phyloP scores from a whole-genome alignment of 2,329 filamentous ascomycete genomes.

The Tolypocladium ovalisporum region DNA sequence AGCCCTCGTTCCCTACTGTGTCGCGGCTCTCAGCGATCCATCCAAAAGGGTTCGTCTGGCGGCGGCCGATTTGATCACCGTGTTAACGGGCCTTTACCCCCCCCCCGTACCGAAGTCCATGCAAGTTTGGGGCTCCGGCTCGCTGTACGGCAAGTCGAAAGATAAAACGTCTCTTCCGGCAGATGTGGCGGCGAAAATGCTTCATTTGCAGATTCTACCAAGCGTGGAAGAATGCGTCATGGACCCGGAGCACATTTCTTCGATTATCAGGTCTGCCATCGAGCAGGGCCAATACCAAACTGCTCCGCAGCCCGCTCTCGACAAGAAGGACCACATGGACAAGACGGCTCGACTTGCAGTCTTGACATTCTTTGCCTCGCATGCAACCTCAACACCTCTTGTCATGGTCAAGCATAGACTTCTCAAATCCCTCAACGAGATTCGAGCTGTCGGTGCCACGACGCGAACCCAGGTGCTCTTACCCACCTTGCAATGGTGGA shows the following conservation, averaged over 20 bases:
- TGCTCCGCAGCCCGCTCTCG: conserved; percentile 24
- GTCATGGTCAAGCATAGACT: conserved; percentile 59
- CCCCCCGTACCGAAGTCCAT: conserved; percentile 26
- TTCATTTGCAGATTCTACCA: conserved; percentile 59
- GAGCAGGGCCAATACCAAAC: conserved; percentile 28
- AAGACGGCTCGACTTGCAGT: conserved; percentile 54
- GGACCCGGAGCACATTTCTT: conserved; percentile 60
- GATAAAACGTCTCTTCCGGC: conserved; percentile 43
- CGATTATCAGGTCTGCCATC: conserved; percentile 39
- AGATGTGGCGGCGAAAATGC: conserved; percentile 47
- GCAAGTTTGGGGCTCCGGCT: conserved; percentile 47
- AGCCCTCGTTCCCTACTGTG: conserved; percentile 68
- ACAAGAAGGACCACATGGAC: conserved; percentile 44
- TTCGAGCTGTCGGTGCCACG: conserved; percentile 59
- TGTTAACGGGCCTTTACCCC: conserved; percentile 40
- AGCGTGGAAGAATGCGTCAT: conserved; percentile 77
- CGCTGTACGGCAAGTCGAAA: conserved; percentile 49
- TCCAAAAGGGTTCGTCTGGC: conserved; percentile 67
- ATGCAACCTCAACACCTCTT: conserved; percentile 58
- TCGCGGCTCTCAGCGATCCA: conserved; percentile 64
- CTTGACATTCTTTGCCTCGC: conserved; percentile 62
- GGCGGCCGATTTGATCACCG: conserved; percentile 55
- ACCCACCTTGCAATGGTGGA: conserved; percentile 64
- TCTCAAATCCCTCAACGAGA: conserved; percentile 58
- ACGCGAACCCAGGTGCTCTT: conserved; percentile 66